Evolutionary conservation across 2,329 filamentous ascomycete genomes (phyloP).

Genomic region (Kalaharituber pfeilii): DNA sequence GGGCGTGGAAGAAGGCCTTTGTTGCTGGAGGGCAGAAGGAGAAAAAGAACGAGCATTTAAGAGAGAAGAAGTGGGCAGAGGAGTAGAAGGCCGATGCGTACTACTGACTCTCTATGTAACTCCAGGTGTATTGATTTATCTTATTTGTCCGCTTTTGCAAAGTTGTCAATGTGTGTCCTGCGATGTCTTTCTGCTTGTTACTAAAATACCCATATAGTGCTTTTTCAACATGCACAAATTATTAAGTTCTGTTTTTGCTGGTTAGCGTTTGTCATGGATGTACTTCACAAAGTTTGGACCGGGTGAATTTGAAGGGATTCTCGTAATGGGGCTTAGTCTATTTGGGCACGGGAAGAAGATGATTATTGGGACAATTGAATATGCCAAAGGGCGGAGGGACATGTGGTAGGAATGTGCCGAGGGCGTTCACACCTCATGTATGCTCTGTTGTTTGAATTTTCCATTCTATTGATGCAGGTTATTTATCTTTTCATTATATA

Average conservation of each 20-base stretch:
- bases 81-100: constrained; percentile 14
- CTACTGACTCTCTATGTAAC: not conserved
- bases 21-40: not conserved
- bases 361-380: not conserved
- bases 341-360: not conserved
- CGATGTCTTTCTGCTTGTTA: not conserved
- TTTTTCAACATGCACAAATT: constrained; percentile 1
- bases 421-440: not conserved
- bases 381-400: not conserved
- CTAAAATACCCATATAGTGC: not conserved
- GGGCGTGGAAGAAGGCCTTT: constrained; percentile 53
- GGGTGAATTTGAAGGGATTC: not conserved
- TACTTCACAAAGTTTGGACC: not conserved
- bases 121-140: not conserved
- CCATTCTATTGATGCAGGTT: too few species aligned
- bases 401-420: not conserved
- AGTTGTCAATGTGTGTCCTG: constrained; percentile 26
- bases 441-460: too few species aligned
- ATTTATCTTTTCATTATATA: too few species aligned
- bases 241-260: not conserved
- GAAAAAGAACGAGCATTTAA: constrained; percentile 27
- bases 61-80: constrained; percentile 65
- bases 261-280: not conserved
- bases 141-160: constrained; percentile 6
- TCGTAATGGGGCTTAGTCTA: not conserved